These are phyloP conservation scores for Cronartium ribicola DNA, from an alignment of 1,284 basidiomycete genomes.

Conservation along the genomic window DNA sequence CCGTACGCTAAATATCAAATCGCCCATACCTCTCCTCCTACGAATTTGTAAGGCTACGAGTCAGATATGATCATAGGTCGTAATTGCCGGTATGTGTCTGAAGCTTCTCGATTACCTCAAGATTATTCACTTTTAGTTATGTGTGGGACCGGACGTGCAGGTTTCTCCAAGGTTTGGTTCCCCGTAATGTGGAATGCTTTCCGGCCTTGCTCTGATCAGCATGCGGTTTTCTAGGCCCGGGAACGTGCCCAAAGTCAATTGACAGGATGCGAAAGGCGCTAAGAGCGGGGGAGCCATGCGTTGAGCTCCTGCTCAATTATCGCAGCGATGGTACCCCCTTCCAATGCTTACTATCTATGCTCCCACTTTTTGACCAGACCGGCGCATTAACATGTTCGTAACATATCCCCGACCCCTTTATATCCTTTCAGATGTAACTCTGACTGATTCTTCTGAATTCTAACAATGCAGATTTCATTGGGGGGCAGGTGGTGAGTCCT, in stretches of 20 bases:
- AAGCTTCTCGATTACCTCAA: too few species aligned
- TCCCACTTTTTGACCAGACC: constrained; percentile 45
- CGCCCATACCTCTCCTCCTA: background rate
- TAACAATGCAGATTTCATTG: constrained; percentile 20
- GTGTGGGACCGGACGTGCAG: background rate
- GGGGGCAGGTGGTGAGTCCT: constrained; percentile 25
- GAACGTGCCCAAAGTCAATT: constrained; percentile 25
- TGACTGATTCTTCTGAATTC: background rate
- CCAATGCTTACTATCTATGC: constrained; percentile 47
- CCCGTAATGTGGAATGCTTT: background rate
- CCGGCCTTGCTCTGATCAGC: background rate
- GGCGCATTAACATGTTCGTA: constrained; percentile 47
- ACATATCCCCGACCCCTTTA: background rate
- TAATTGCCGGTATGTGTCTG: constrained; percentile 44
- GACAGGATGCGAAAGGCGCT: constrained; percentile 19
- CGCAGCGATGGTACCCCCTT: constrained; percentile 45
- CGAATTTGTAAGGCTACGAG: constrained; percentile 46
- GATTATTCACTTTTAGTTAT: too few species aligned
- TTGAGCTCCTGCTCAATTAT: constrained; percentile 49
- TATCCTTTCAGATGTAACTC: background rate
- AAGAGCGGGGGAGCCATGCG: constrained; percentile 14
- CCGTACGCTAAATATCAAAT: background rate
- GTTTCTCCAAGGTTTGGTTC: constrained; percentile 23
- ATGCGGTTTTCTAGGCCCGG: constrained; percentile 8
- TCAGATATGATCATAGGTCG: constrained; percentile 47